These are phyloP conservation scores for Xylaria telfairii DNA, from an alignment of 495 filamentous ascomycete species.

Conservation along the genomic window DNA sequence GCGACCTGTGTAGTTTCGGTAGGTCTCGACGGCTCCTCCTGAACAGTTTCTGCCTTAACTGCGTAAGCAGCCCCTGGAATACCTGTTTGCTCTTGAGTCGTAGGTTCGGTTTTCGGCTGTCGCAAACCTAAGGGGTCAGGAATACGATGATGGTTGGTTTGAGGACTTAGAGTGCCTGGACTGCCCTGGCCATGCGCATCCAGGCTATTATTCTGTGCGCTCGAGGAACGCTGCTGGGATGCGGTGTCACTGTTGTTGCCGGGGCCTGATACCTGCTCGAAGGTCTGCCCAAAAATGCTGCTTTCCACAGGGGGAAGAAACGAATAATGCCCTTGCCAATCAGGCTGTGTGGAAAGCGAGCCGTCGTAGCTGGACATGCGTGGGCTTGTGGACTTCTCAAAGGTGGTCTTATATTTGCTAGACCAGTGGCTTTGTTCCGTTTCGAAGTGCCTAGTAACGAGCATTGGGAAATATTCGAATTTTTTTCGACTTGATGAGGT, in stretches of 20 bases:
- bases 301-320: constrained; percentile 59
- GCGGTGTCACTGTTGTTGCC: constrained; percentile 49
- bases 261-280: constrained; percentile 53
- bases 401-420: constrained; percentile 61
- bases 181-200: constrained; percentile 42
- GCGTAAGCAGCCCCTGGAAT: constrained; percentile 45
- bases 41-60: constrained; percentile 46
- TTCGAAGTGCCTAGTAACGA: constrained; percentile 63
- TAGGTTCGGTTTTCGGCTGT: constrained; percentile 45
- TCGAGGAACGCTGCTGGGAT: constrained; percentile 49
- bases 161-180: constrained; percentile 39
- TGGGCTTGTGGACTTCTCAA: constrained; percentile 57
- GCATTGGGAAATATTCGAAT: constrained; percentile 58
- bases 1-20: constrained; percentile 47
- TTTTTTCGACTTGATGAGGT: constrained; percentile 23
- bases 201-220: constrained; percentile 43
- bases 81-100: constrained; percentile 46
- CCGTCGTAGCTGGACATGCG: constrained; percentile 66
- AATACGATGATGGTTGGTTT: constrained; percentile 45
- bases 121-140: constrained; percentile 54
- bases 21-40: constrained; percentile 53
- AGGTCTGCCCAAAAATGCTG: constrained; percentile 55
- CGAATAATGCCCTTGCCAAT: constrained; percentile 65
- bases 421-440: constrained; percentile 65
- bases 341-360: constrained; percentile 60